Conservation (phyloP, 1,284 basidiomycete genomes). For the Boletus mariae region DNA sequence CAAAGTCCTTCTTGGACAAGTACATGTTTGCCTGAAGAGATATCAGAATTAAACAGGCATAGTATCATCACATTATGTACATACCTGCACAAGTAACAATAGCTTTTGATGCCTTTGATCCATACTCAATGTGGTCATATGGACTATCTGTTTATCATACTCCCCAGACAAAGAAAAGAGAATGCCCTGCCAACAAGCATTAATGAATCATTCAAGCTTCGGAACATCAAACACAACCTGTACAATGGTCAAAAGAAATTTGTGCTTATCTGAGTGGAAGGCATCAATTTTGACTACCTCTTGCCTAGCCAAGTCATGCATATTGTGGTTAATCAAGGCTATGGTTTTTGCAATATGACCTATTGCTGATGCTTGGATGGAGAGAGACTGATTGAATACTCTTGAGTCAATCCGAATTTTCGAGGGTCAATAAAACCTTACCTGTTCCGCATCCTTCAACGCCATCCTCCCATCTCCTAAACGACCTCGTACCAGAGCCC, state of each 20-base stretch:
- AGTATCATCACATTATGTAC: not conserved
- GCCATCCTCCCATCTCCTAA: not conserved
- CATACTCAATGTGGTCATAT: not conserved
- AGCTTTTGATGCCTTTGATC: not conserved
- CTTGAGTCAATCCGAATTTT: too few relatives aligned
- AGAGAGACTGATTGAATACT: not conserved
- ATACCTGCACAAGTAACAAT: conserved; percentile 2
- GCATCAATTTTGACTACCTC: not conserved
- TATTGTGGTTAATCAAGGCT: not conserved
- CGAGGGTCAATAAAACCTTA: not conserved
- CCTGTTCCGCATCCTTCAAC: conserved; percentile 1
- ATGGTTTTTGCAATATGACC: conserved; percentile 3
- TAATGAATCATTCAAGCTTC: not conserved
- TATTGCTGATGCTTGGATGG: conserved; percentile 1
- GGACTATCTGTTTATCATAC: not conserved
- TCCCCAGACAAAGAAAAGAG: conserved; percentile 1
- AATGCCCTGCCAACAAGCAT: not conserved
- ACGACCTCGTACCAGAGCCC: conserved; percentile 9
- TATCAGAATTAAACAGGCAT: not conserved
- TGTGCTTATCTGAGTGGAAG: not conserved
- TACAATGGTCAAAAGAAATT: not conserved
- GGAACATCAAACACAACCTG: not conserved
- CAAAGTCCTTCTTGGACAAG: not conserved
- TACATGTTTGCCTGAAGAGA: conserved; percentile 5
- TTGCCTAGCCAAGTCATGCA: not conserved